Evolutionary conservation across 768 basidiomycete genomes (phyloP).

Genomic region (Termitomyces sp.): DNA sequence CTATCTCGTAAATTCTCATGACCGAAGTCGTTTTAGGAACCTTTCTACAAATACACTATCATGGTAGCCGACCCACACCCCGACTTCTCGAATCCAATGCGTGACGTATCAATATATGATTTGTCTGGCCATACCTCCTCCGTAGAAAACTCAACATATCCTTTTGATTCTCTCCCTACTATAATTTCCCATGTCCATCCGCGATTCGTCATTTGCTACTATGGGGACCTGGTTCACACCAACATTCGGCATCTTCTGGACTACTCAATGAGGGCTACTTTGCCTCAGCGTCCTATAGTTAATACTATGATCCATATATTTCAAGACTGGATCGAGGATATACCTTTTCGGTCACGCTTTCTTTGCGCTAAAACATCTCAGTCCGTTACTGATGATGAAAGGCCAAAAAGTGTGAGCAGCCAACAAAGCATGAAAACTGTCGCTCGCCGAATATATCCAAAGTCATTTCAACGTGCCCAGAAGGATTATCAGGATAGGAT

Average conservation of each 20-base stretch:
- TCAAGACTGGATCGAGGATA: neutral
- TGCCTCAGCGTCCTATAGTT: neutral
- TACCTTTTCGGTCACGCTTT: neutral
- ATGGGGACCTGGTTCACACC: neutral
- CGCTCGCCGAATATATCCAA: neutral
- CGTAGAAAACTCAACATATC: neutral
- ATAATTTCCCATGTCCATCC: neutral
- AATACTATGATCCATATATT: neutral
- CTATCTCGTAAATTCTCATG: neutral
- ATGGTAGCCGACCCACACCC: neutral
- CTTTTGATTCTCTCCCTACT: neutral
- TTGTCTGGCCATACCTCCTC: neutral
- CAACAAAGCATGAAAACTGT: neutral
- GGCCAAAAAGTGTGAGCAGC: neutral
- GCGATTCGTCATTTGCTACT: neutral
- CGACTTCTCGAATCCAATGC: neutral
- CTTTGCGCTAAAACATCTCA: neutral
- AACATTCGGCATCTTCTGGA: neutral
- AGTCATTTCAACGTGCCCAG: neutral
- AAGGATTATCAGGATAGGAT: neutral
- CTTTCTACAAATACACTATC: neutral
- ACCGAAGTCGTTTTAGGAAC: neutral
- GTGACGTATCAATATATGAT: neutral
- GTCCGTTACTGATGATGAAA: neutral
- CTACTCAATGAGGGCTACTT: neutral